phyloP scores from a whole-genome alignment of 148 eudicot species.

The Mesembryanthemum crystallinum region DNA sequence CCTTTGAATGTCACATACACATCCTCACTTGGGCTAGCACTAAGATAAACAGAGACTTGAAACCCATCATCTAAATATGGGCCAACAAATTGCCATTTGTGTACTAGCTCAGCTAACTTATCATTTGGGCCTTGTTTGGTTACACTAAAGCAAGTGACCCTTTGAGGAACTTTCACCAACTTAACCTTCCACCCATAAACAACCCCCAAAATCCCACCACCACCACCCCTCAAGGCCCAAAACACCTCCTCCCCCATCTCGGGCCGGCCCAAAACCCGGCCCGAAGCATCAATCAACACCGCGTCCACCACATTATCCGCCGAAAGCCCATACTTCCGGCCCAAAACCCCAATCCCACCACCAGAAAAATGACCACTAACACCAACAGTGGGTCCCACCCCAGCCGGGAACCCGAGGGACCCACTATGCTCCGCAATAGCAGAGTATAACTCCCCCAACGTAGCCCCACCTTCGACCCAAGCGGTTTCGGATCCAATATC shows the following conservation, averaged over 20 bases:
- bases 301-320: conserved; percentile 46
- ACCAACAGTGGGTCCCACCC: conserved; percentile 36
- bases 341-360: conserved; percentile 39
- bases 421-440: conserved; percentile 31
- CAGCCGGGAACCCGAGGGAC: conserved; percentile 35
- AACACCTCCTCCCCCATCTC: conserved; percentile 39
- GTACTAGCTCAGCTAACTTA: conserved; percentile 25
- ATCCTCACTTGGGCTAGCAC: conserved; percentile 10
- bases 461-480: conserved; percentile 65
- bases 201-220: conserved; percentile 38
- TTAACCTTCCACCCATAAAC: conserved; percentile 42
- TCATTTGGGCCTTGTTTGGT: conserved; percentile 23
- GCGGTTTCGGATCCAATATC: conserved; percentile 35
- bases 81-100: conserved; percentile 39
- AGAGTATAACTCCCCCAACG: conserved; percentile 43
- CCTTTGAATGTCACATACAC: conserved; percentile 28
- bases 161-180: conserved; percentile 26
- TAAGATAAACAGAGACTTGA: conserved; percentile 22
- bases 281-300: conserved; percentile 21
- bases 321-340: conserved; percentile 45
- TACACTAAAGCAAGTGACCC: conserved; percentile 33
- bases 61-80: conserved; percentile 36
- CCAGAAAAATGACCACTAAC: conserved; percentile 42
- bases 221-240: conserved; percentile 47
- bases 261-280: conserved; percentile 22